A percentile compares a stretch with the other conserved stretches of the same genome.
Conservation (phyloP, 2,329 filamentous ascomycete species). For the Colletotrichum caudatum region DNA sequence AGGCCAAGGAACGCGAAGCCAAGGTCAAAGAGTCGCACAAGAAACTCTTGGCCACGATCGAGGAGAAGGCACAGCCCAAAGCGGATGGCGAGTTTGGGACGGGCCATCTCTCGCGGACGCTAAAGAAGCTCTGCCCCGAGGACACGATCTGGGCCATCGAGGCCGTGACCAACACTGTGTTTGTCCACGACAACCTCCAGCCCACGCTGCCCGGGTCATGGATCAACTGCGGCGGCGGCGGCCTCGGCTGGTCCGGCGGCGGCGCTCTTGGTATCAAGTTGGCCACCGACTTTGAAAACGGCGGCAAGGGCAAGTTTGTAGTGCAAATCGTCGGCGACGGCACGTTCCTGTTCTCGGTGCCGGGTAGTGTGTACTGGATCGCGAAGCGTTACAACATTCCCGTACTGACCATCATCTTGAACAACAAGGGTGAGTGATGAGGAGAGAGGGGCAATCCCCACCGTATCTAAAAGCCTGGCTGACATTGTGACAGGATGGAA, state of each 20-base stretch:
- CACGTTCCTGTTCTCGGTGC: constrained; percentile 67
- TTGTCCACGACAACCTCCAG: constrained; percentile 78
- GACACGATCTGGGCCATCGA: constrained; percentile 81
- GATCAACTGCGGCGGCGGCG: constrained; percentile 86
- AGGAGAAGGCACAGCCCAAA: constrained; percentile 66
- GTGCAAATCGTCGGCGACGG: constrained; percentile 69
- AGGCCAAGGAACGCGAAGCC: constrained; percentile 60
- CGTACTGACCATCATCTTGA: constrained; percentile 66
- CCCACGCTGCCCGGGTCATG: constrained; percentile 76
- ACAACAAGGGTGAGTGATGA: constrained; percentile 62
- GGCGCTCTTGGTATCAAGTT: constrained; percentile 82
- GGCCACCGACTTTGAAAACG: constrained; percentile 62
- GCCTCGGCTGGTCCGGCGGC: constrained; percentile 84
- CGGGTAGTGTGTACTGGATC: constrained; percentile 69
- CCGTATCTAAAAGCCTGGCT: neutral
- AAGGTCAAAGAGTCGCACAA: constrained; percentile 69
- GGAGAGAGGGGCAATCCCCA: constrained; percentile 33
- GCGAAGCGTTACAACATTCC: constrained; percentile 66
- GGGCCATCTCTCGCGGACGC: constrained; percentile 51
- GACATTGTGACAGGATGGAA: constrained; percentile 54
- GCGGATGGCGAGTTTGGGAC: constrained; percentile 65
- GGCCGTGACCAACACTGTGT: constrained; percentile 77
- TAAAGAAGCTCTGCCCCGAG: constrained; percentile 51
- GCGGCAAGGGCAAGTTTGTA: constrained; percentile 62
- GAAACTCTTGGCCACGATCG: constrained; percentile 70